Evolutionary conservation across 306 rosid species (phyloP), one percentile per base, ranked within the genome.

Genomic region (Castanea crenata): DNA sequence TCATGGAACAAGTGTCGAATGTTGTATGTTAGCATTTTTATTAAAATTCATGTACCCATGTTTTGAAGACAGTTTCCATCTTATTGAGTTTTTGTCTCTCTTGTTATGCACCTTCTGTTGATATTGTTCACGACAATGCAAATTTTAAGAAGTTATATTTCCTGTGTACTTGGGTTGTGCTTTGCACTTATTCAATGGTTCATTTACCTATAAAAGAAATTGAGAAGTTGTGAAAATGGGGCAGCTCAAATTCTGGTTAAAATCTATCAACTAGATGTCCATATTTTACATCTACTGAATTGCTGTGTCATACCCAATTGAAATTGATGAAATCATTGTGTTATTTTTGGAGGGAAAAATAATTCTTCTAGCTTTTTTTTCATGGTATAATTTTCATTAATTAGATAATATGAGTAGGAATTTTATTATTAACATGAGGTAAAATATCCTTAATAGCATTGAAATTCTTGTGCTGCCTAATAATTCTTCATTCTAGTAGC

Each of bases 1-100:
- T 32, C 35, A 32, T 32, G 35, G 35, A 34, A 34, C 38, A 5
- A 34, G 38, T 34, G 7, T 34, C 7, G 38, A 34, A 34, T 85
- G 89, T 32, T 87, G 86, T 74, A 78, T 89, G 93, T 87, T 59
- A 27, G 2, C 8, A 27, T 25, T 27, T 4, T 34, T 5, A 14
- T 62, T 62, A 12, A 62, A 6, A 62, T 25, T 25, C 6, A 13
- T 62, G 27, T 62, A 21, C 38, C 38, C 38, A 62, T 27, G 3
- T n/a, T 3, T 1, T 6, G 4, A n/a, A 11, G 23, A 27, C 6
- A n/a, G 21, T 6, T 34, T 34, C 38, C 7, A 34, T 5, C 38
- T 34, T 34, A 0, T 34, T 34, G 38, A 34, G 38, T 34, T 34
- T 34, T 34, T 34, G 1, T 34, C 38, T 34, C 38, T 34, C 7